phyloP scores from a whole-genome alignment of 768 basidiomycete genomes.

The Termitomyces sp. region DNA sequence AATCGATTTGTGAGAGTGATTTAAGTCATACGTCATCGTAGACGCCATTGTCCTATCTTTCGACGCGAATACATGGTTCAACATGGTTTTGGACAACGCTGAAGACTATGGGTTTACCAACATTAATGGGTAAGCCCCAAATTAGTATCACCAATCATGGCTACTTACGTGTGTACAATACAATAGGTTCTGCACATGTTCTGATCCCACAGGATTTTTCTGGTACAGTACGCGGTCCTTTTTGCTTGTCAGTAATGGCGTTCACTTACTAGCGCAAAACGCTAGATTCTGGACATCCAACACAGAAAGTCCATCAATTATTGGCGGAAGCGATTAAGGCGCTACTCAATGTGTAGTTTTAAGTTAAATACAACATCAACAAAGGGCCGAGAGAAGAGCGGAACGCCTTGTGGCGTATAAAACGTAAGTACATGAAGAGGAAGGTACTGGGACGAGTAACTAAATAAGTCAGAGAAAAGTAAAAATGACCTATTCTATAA shows the following conservation, averaged over 20 bases:
- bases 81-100: conserved; percentile 34
- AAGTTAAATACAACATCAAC: not conserved
- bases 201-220: not conserved
- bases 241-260: not conserved
- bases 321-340: conserved; percentile 37
- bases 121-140: not conserved
- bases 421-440: not conserved
- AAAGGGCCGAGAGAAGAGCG: not conserved
- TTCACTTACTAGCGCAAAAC: not conserved
- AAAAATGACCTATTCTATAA: not conserved
- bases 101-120: conserved; percentile 26
- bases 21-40: conserved; percentile 6
- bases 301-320: conserved; percentile 25
- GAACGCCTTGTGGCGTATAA: not conserved
- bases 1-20: not conserved
- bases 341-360: conserved; percentile 1
- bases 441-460: conserved; percentile 8
- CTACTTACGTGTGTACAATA: not conserved
- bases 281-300: conserved; percentile 3
- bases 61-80: conserved; percentile 47
- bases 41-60: conserved; percentile 38
- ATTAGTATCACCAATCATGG: not conserved
- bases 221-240: not conserved
- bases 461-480: conserved; percentile 8
- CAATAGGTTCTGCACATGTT: not conserved